Evolutionary conservation across 805 yeast genomes (phyloP), one percentile per base, ranked within the genome.

Genomic region (Myxozyma sirexii): DNA sequence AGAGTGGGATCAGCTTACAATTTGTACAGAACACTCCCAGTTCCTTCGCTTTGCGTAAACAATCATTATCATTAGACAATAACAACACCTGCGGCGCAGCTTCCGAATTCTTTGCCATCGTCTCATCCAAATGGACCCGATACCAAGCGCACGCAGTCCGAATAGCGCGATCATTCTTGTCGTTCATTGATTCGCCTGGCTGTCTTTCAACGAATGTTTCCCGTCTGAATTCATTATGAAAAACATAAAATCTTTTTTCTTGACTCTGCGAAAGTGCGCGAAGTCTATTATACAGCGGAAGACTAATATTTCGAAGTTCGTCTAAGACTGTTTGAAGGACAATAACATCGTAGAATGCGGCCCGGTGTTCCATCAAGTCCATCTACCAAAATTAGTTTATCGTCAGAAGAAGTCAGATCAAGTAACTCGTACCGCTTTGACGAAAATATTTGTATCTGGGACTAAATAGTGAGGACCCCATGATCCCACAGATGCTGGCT

Each of bases 241-340:
- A 94, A 1, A 94, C 94, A 38, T 88, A 83, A 69, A 91, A 90
- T 61, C 97, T 79, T 74, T 94, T 94, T 39, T 82, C 88, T 54
- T 85, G 90, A 46, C 82, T 79, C 67, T 88, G 86, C 31, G 89
- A 84, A 19, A 94, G 76, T 1, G 88, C 82, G 69, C 97, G 81
- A 49, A 93, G 74, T 71, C 99, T 81, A 68, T 88, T 84, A 72
- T 92, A 94, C 19, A 93, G 85, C 3, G 99, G 97, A 69, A 85
- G 83, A 52, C 96, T 89, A 69, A 86, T 80, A 71, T 90, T 90
- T 65, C 90, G 83, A 8, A 93, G 97, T 73, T 94, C 98, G 67
- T 96, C 97, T 37, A 94, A 77, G 1, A 90, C 97, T 5, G 96
- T 88, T 72, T 94, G 99, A 1, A 98, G 97, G n/a, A 94, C 77